Evolutionary conservation across 768 basidiomycete genomes (phyloP), one percentile per base, ranked within the genome.

Genomic region (Mycena leptocephala): DNA sequence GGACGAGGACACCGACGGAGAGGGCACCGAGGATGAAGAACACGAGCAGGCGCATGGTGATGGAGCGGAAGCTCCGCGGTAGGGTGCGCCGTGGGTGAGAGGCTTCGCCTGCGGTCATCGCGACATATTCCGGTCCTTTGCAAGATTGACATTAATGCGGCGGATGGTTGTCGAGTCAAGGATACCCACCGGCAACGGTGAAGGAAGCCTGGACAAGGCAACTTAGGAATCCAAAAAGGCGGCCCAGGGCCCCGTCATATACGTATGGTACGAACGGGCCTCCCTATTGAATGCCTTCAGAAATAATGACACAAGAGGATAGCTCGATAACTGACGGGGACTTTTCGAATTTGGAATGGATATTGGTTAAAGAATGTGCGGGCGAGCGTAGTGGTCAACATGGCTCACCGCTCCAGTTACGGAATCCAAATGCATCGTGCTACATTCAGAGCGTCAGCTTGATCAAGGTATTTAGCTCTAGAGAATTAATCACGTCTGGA

Each of bases 21-120:
- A 95, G 84, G 30, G 93, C 87, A 20, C 94, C 94, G 58, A 95
- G 81, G 67, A 95, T 87, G 87, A 95, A 96, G 87, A 96, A 96
- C 33, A 94, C 80, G 5, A 94, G 84, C 71, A 97, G 90, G 74
- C 96, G 93, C 84, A 90, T 93, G 83, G 95, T 92, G 56, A 96
- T 94, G 22, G 91, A 87, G 43, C 88, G 89, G 81, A 95, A 93
- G 18, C 94, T 94, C 76, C 85, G 89, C 41, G 93, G 91, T 79
- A 97, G 90, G 76, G 91, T 94, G 41, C 88, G 88, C 43, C 95
- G 90, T 0, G 96, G 96, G 75, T 90, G 89, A 71, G 88, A 84
- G 0, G 94, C 92, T 85, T 97, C 95, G 2, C 93, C 94, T 26
- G 94, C 95, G 6, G 94, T 88, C 82, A 90, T 89, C 35, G 90